phyloP scores from a whole-genome alignment of 1,284 basidiomycete species.

The Leccinum huronense region DNA sequence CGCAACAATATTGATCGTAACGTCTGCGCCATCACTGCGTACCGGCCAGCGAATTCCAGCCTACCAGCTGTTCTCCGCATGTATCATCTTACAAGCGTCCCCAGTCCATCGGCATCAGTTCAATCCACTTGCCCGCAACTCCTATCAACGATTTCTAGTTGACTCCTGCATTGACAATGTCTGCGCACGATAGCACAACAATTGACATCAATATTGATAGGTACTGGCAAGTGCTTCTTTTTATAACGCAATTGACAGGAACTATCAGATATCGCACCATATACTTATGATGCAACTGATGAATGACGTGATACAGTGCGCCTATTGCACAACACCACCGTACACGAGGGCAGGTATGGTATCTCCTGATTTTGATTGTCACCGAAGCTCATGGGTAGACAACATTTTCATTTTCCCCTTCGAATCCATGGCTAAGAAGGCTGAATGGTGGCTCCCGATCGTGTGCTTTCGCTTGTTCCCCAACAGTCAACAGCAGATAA shows the following conservation, averaged over 20 bases:
- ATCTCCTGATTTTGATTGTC: neutral
- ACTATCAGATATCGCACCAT: slow-evolving; percentile 26
- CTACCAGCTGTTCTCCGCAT: neutral
- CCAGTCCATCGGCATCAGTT: neutral
- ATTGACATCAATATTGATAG: neutral
- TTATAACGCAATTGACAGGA: neutral
- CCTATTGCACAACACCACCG: neutral
- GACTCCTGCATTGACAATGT: neutral
- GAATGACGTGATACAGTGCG: neutral
- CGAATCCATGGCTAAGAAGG: neutral
- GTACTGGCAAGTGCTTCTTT: neutral
- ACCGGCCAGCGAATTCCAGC: neutral
- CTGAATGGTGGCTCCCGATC: neutral
- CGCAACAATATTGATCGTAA: neutral
- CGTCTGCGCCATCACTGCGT: neutral
- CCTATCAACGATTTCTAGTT: neutral
- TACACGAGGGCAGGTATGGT: neutral
- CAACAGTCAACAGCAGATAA: neutral
- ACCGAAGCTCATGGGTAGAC: neutral
- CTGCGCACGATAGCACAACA: neutral
- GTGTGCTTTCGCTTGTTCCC: neutral
- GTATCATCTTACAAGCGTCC: neutral
- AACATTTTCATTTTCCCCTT: too few species aligned
- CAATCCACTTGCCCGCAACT: neutral
- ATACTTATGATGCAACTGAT: slow-evolving; percentile 30